These are phyloP conservation scores for Cymbopogon flexuosus DNA, from an alignment of 202 grass and related monocot genomes.

Conservation along the genomic window DNA sequence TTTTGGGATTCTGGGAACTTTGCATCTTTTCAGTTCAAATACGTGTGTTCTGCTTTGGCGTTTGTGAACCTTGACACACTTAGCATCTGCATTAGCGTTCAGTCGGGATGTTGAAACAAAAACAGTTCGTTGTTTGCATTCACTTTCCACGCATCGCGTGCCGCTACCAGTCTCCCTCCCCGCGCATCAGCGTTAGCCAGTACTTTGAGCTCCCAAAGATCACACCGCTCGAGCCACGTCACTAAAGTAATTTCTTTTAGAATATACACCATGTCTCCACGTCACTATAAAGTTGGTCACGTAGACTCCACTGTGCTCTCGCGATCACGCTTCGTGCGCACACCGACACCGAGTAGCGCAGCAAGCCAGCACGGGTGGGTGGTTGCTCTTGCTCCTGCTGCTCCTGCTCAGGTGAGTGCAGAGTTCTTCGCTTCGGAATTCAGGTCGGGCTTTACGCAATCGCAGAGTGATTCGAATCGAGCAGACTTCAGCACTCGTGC, in stretches of 20 bases:
- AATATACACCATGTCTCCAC: background rate
- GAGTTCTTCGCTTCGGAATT: background rate
- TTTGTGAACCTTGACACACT: background rate
- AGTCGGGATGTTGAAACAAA: background rate
- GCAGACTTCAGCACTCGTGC: background rate
- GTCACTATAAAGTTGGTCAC: slow-evolving; percentile 23
- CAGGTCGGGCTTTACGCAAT: background rate
- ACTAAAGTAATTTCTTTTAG: background rate
- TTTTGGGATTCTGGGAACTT: too few species aligned
- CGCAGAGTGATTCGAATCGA: background rate
- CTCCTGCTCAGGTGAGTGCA: background rate
- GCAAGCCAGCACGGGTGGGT: background rate
- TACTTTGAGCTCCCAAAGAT: background rate
- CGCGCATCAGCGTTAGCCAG: too few species aligned
- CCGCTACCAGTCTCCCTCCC: background rate
- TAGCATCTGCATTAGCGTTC: background rate
- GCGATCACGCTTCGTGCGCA: background rate
- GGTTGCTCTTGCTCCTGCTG: background rate
- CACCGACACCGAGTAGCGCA: background rate
- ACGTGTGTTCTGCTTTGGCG: background rate
- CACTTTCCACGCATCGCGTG: slow-evolving; percentile 15
- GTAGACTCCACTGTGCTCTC: background rate
- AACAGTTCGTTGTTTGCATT: background rate
- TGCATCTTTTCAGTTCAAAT: too few species aligned
- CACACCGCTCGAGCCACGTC: background rate